phyloP scores from a whole-genome alignment of 306 rosid species.

The Sindora glabra region DNA sequence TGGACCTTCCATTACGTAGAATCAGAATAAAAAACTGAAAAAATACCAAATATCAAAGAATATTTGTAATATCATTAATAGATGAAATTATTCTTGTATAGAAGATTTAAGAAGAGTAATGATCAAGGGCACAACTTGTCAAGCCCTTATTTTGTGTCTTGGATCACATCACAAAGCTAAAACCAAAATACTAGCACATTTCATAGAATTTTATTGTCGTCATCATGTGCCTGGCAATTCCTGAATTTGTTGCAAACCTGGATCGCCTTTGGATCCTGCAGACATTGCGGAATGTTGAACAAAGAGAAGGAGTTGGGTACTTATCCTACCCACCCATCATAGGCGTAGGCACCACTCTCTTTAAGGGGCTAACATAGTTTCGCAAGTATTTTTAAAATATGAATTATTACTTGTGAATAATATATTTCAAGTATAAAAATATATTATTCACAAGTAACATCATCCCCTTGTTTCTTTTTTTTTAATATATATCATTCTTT shows the following conservation, averaged over 20 bases:
- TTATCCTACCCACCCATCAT: conserved; percentile 73
- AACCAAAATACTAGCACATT: too few species aligned
- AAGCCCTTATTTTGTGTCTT: conserved; percentile 34
- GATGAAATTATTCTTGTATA: not conserved
- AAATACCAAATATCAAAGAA: not conserved
- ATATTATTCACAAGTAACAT: too few species aligned
- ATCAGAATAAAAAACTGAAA: not conserved
- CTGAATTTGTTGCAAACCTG: conserved; percentile 15
- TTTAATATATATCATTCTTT: too few species aligned
- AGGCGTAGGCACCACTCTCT: conserved; percentile 68
- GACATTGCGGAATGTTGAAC: conserved; percentile 37
- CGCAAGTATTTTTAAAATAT: too few species aligned
- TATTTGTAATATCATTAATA: not conserved
- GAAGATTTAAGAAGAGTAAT: not conserved
- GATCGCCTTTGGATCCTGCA: conserved; percentile 53
- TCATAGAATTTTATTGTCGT: too few species aligned
- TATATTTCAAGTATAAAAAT: too few species aligned
- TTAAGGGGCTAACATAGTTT: conserved; percentile 55
- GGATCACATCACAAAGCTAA: not conserved
- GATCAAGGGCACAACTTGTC: conserved; percentile 27
- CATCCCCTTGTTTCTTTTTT: too few species aligned
- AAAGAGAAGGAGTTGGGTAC: conserved; percentile 44
- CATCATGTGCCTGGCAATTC: conserved; percentile 41
- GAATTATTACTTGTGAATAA: too few species aligned
- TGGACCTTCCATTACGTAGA: not conserved